phyloP scores from a whole-genome alignment of 1,284 basidiomycete species.

The Cutaneotrichosporon sp. region DNA sequence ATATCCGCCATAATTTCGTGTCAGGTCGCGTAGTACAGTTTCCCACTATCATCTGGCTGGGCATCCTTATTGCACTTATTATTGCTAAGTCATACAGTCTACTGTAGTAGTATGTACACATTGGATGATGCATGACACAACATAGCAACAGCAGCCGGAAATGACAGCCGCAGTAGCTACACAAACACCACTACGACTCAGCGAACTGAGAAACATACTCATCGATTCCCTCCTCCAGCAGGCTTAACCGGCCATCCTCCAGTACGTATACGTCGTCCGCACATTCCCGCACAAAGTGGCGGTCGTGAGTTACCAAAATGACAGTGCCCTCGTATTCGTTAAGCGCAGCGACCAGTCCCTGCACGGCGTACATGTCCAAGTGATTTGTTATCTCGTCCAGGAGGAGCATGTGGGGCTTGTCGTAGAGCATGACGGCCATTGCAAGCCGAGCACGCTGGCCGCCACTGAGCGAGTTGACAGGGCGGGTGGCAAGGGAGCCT shows the following conservation, averaged over 20 bases:
- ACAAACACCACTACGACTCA: neutral
- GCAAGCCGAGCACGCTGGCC: conserved; percentile 55
- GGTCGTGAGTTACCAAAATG: conserved; percentile 65
- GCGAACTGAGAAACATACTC: conserved; percentile 17
- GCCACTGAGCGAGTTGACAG: conserved; percentile 12
- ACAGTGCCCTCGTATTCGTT: conserved; percentile 58
- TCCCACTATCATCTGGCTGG: no score
- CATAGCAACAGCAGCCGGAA: no score
- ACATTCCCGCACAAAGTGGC: conserved; percentile 35
- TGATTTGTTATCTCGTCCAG: conserved; percentile 69
- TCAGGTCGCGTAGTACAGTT: no score
- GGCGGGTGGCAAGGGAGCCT: conserved; percentile 49
- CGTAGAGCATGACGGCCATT: conserved; percentile 38
- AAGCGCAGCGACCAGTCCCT: conserved; percentile 58
- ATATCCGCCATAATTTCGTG: no score
- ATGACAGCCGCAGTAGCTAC: no score
- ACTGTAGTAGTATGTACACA: no score
- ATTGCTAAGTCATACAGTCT: no score
- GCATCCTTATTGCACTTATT: no score
- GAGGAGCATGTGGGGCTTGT: conserved; percentile 47
- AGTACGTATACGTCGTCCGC: conserved; percentile 17
- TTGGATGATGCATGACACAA: no score
- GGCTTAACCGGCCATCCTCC: conserved; percentile 10
- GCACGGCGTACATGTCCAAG: conserved; percentile 62
- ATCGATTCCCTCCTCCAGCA: conserved; percentile 17